phyloP scores from a whole-genome alignment of 228 moss, liverwort and hornwort genomes.

The Sphagnum fallax region DNA sequence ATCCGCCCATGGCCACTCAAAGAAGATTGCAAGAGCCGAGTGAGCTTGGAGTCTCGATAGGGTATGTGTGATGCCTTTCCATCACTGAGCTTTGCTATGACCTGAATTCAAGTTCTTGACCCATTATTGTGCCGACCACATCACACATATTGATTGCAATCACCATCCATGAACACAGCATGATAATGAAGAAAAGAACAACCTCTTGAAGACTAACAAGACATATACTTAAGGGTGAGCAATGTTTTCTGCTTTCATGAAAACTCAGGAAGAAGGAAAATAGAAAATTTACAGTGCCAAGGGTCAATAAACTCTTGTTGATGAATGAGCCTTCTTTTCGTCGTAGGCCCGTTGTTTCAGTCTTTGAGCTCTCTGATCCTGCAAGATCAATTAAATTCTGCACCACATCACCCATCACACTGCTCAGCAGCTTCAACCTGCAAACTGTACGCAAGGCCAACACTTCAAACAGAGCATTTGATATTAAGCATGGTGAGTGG shows the following conservation, averaged over 20 bases:
- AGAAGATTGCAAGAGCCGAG: slow-evolving; percentile 89
- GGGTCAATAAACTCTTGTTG: slow-evolving; percentile 90
- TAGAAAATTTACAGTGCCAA: slow-evolving; percentile 72
- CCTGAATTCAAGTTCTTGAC: slow-evolving; percentile 32
- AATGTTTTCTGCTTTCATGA: no score
- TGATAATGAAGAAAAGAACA: neutral
- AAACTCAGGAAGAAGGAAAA: no score
- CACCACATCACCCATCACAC: slow-evolving; percentile 12
- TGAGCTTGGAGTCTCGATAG: slow-evolving; percentile 92
- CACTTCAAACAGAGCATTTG: no score
- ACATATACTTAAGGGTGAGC: neutral
- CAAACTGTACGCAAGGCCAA: neutral
- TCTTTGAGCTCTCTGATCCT: slow-evolving; percentile 97
- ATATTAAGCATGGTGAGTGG: no score
- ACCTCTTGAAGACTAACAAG: neutral
- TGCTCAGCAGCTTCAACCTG: neutral
- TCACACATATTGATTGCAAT: neutral
- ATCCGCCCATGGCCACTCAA: slow-evolving; percentile 94
- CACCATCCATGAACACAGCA: neutral
- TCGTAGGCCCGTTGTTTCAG: slow-evolving; percentile 89
- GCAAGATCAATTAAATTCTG: slow-evolving; percentile 98
- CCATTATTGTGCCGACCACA: neutral
- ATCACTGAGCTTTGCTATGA: slow-evolving; percentile 92
- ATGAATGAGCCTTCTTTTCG: slow-evolving; percentile 95
- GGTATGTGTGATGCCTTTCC: slow-evolving; percentile 95